Evolutionary conservation across 1,284 basidiomycete genomes (phyloP).

Genomic region (Puccinia hordei): DNA sequence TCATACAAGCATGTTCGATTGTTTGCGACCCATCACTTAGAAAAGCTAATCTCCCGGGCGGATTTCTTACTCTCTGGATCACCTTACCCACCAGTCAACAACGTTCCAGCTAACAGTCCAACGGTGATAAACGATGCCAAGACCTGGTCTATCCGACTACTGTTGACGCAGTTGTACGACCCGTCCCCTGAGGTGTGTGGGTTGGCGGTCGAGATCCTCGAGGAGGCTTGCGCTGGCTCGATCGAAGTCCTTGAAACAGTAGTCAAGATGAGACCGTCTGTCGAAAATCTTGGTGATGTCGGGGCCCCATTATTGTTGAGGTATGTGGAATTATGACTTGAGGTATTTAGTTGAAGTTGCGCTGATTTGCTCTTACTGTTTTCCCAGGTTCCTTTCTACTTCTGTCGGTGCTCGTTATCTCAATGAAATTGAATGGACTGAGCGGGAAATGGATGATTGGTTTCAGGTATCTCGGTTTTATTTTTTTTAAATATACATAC

Average conservation of each 20-base stretch:
- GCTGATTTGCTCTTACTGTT: background rate
- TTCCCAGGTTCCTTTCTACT: conserved; percentile 84
- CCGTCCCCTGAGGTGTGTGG: conserved; percentile 84
- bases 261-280: conserved; percentile 87
- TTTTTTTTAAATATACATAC: background rate
- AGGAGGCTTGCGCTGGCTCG: conserved; percentile 78
- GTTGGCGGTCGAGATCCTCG: conserved; percentile 81
- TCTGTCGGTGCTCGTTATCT: conserved; percentile 88
- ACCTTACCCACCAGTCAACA: conserved; percentile 52
- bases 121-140: conserved; percentile 13
- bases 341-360: background rate
- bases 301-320: conserved; percentile 84
- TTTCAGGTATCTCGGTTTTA: conserved; percentile 69
- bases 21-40: conserved; percentile 84
- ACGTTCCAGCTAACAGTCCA: background rate
- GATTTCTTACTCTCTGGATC: conserved; percentile 65
- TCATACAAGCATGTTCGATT: conserved; percentile 74
- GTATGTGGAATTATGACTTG: conserved; percentile 61
- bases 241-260: conserved; percentile 82
- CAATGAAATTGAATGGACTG: conserved; percentile 86
- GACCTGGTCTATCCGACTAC: conserved; percentile 63
- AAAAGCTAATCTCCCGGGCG: conserved; percentile 65
- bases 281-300: conserved; percentile 91
- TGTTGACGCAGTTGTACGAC: conserved; percentile 94
- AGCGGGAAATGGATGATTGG: conserved; percentile 93